Evolutionary conservation across 495 filamentous ascomycete species (phyloP).

Genomic region (Lasiosphaeria hispida): DNA sequence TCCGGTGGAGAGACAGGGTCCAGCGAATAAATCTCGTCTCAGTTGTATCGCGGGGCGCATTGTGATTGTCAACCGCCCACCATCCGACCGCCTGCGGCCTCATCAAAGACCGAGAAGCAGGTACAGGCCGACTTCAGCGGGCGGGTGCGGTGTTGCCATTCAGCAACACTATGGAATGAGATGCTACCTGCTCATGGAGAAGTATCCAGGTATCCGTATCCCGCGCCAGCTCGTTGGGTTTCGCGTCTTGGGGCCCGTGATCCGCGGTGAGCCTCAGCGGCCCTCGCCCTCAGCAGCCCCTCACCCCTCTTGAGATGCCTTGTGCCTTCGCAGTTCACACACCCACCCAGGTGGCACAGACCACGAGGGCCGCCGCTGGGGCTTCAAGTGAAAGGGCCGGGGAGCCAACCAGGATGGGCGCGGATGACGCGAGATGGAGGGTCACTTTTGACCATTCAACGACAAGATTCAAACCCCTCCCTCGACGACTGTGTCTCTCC

Average conservation of each 20-base stretch:
- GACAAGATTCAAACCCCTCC: not conserved
- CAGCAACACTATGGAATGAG: not conserved
- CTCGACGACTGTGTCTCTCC: conserved; percentile 10
- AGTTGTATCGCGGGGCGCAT: not conserved
- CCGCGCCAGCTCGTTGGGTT: not conserved
- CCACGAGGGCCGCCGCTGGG: not conserved
- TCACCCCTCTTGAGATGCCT: not conserved
- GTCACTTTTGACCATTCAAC: conserved; percentile 9
- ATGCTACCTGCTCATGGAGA: not conserved
- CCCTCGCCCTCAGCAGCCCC: not conserved
- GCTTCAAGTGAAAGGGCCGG: not conserved
- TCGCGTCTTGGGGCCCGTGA: not conserved
- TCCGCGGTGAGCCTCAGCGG: conserved; percentile 1
- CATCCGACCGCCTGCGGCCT: conserved; percentile 6
- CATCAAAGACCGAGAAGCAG: conserved; percentile 16
- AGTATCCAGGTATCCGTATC: not conserved
- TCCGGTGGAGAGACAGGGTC: not conserved
- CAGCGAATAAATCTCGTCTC: not conserved
- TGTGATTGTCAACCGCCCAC: not conserved
- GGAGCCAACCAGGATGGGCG: conserved; percentile 4
- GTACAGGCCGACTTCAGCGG: conserved; percentile 15
- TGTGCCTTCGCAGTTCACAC: no score
- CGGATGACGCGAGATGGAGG: conserved; percentile 15
- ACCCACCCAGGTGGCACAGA: not conserved
- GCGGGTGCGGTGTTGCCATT: not conserved